Conservation (phyloP, 768 basidiomycete genomes). For the Rossbeevera mucosa region DNA sequence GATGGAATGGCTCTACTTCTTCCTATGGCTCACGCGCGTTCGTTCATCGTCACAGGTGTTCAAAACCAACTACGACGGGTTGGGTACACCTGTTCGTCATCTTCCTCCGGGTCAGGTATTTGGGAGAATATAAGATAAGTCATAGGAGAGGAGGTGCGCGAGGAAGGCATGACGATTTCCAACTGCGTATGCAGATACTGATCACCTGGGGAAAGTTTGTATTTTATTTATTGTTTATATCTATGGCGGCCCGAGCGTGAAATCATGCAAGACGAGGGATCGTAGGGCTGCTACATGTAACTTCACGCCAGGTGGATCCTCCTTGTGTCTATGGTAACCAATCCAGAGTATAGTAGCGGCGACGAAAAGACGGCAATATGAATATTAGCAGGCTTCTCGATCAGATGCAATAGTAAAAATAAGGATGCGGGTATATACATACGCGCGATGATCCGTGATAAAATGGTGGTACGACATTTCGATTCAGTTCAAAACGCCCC, state of each 20-base stretch:
- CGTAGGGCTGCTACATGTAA: too few relatives aligned
- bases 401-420: slow-evolving; percentile 1
- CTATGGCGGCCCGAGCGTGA: too few relatives aligned
- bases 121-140: slow-evolving; percentile 5
- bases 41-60: slow-evolving; percentile 22
- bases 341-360: not conserved
- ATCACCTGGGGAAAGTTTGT: too few relatives aligned
- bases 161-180: too few relatives aligned
- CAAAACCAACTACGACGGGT: slow-evolving; percentile 15
- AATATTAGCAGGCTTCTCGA: not conserved
- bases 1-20: too few relatives aligned
- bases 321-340: too few relatives aligned
- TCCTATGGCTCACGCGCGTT: not conserved
- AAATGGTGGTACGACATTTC: not conserved
- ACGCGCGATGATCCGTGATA: slow-evolving; percentile 6
- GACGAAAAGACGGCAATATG: not conserved
- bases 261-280: too few relatives aligned
- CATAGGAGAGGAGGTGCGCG: not conserved
- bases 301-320: too few relatives aligned
- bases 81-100: slow-evolving; percentile 25
- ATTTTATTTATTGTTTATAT: too few relatives aligned
- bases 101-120: slow-evolving; percentile 22
- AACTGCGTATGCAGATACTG: too few relatives aligned
- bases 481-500: not conserved
- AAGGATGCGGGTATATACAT: slow-evolving; percentile 16